A percentile compares a stretch with the other conserved stretches of the same genome.
phyloP scores from a whole-genome alignment of 768 basidiomycete genomes.

The Amanita pallidorosea region DNA sequence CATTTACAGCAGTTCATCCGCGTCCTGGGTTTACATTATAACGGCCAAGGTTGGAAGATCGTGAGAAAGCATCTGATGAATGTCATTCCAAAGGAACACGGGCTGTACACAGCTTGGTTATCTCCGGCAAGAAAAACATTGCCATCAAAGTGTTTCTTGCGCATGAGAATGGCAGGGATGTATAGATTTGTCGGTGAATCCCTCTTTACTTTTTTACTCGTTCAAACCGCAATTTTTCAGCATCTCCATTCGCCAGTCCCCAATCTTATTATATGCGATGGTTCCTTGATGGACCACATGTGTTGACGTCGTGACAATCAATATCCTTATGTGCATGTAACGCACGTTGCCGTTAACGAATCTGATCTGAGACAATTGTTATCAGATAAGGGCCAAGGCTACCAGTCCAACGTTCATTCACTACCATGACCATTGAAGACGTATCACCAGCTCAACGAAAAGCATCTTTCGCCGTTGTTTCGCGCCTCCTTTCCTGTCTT shows the following conservation, averaged over 20 bases:
- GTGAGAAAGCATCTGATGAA: conserved; percentile 33
- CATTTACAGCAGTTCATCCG: conserved; percentile 51
- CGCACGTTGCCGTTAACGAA: too few relatives aligned
- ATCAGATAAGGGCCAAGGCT: too few relatives aligned
- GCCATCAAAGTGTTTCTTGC: conserved; percentile 45
- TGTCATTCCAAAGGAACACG: conserved; percentile 34
- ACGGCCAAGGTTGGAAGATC: conserved; percentile 40
- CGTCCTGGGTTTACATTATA: conserved; percentile 46
- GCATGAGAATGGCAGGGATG: conserved; percentile 48
- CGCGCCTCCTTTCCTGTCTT: conserved; percentile 37
- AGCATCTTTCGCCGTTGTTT: conserved; percentile 35
- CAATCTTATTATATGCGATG: conserved; percentile 42
- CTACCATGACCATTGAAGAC: not conserved
- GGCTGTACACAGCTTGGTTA: conserved; percentile 39
- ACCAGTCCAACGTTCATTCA: too few relatives aligned
- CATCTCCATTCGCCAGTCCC: conserved; percentile 45
- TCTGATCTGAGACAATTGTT: too few relatives aligned
- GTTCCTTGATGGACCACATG: too few relatives aligned
- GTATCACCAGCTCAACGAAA: conserved; percentile 12
- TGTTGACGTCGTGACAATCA: too few relatives aligned
- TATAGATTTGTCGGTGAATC: conserved; percentile 37
- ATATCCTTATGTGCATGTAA: too few relatives aligned
- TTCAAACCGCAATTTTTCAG: conserved; percentile 16
- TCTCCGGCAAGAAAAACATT: conserved; percentile 34
- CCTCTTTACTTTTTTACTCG: not conserved